Evolutionary conservation across 2,329 filamentous ascomycete genomes (phyloP).

Genomic region (Claviceps maximensis): DNA sequence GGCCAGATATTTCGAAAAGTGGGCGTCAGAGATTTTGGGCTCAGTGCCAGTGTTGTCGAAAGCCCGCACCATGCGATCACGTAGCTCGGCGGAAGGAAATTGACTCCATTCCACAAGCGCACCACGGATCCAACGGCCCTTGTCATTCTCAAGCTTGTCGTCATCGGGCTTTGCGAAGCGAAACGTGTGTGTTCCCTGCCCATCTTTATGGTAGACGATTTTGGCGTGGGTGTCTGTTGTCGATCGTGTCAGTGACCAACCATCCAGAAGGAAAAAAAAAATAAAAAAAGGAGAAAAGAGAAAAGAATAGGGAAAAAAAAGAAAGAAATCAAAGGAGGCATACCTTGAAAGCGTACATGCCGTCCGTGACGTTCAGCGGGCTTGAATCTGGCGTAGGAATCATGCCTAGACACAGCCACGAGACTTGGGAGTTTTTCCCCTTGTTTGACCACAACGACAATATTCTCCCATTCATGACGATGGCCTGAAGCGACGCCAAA

Average conservation of each 20-base stretch:
- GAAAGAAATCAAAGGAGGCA: not conserved
- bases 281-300: not conserved
- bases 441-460: conserved; percentile 10
- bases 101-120: conserved; percentile 8
- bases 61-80: conserved; percentile 6
- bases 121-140: conserved; percentile 18
- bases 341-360: not conserved
- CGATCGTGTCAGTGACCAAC: not conserved
- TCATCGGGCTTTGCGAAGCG: conserved; percentile 14
- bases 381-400: conserved; percentile 13
- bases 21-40: conserved; percentile 5
- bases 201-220: conserved; percentile 23
- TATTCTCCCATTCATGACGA: conserved; percentile 14
- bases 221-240: conserved; percentile 12
- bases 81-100: conserved; percentile 4
- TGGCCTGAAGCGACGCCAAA: conserved; percentile 8
- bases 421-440: conserved; percentile 2
- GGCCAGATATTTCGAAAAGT: conserved; percentile 3
- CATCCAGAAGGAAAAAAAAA: not conserved
- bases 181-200: conserved; percentile 19
- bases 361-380: not conserved
- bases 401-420: conserved; percentile 19
- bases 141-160: conserved; percentile 16
- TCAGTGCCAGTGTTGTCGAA: conserved; percentile 3
- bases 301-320: not conserved